Evolutionary conservation across 768 basidiomycete species (phyloP).

Genomic region (Coprinopsis strossmayeri): DNA sequence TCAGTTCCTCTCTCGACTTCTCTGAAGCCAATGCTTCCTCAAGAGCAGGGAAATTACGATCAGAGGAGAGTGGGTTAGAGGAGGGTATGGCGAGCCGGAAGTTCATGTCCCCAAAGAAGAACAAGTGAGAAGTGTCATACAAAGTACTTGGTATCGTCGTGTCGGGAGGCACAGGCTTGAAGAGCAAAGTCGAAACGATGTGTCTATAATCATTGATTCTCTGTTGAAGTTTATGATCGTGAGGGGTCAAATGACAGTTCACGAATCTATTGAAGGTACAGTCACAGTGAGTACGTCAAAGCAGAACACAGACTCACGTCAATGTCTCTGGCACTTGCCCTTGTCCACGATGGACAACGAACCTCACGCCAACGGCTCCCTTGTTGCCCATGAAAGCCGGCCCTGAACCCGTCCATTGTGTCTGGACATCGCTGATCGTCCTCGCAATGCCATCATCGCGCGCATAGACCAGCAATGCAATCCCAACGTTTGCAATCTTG

Average conservation of each 20-base stretch:
- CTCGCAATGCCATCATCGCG: conserved; percentile 62
- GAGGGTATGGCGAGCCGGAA: conserved; percentile 71
- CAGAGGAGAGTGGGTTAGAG: conserved; percentile 38
- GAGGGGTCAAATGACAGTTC: conserved; percentile 86
- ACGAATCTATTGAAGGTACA: conserved; percentile 59
- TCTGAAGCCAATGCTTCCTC: conserved; percentile 40
- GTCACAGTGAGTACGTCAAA: neutral
- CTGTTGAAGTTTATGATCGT: conserved; percentile 53
- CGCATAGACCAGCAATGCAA: conserved; percentile 84
- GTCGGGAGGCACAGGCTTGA: conserved; percentile 44
- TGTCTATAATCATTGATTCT: conserved; percentile 77
- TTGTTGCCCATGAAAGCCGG: conserved; percentile 88
- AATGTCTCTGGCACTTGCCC: conserved; percentile 64
- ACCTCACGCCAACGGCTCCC: conserved; percentile 84
- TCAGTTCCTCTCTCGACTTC: conserved; percentile 49
- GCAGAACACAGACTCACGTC: conserved; percentile 53
- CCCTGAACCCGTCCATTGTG: conserved; percentile 69
- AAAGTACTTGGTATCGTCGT: conserved; percentile 48
- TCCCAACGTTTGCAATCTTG: conserved; percentile 77
- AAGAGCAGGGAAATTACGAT: conserved; percentile 27
- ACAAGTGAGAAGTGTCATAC: conserved; percentile 83
- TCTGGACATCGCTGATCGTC: conserved; percentile 57
- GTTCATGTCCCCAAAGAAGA: conserved; percentile 92
- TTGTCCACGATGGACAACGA: conserved; percentile 53
- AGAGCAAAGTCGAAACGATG: conserved; percentile 77